Conservation (phyloP, 805 yeast genomes). For the Yarrowia porcina region DNA sequence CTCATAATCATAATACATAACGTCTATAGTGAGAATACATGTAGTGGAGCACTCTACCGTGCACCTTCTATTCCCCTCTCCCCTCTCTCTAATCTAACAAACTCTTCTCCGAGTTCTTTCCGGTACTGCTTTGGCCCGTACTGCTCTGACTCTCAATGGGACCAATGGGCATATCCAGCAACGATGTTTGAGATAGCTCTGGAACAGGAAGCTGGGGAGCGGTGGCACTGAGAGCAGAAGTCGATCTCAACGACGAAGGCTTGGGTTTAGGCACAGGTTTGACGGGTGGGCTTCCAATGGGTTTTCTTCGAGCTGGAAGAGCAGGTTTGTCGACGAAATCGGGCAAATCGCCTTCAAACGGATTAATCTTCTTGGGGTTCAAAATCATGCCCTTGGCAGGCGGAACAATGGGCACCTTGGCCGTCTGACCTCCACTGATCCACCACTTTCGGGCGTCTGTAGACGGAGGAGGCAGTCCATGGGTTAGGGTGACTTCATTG, state of each 20-base stretch:
- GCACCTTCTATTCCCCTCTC: too few species aligned
- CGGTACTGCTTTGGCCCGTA: neutral
- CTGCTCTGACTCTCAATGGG: neutral
- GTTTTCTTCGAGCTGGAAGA: conserved; percentile 6
- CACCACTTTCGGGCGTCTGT: conserved; percentile 86
- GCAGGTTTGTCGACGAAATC: conserved; percentile 45
- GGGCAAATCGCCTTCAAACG: conserved; percentile 52
- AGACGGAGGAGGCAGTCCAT: conserved; percentile 81
- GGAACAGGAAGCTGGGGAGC: conserved; percentile 1
- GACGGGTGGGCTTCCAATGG: conserved; percentile 1
- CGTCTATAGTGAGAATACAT: neutral
- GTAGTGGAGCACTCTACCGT: too few species aligned
- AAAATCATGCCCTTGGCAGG: conserved; percentile 48
- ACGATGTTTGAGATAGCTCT: neutral
- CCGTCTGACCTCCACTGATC: conserved; percentile 73
- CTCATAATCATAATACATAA: neutral
- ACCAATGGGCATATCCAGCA: conserved; percentile 16
- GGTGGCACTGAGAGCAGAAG: neutral
- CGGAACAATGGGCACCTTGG: conserved; percentile 57
- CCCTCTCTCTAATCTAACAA: neutral
- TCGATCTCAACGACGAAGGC: neutral
- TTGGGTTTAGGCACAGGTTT: conserved; percentile 10
- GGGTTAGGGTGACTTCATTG: conserved; percentile 33
- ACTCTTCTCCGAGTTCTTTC: neutral
- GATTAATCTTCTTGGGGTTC: conserved; percentile 75